phyloP scores from a whole-genome alignment of 2,329 filamentous ascomycete species.

The Fusarium buharicum region DNA sequence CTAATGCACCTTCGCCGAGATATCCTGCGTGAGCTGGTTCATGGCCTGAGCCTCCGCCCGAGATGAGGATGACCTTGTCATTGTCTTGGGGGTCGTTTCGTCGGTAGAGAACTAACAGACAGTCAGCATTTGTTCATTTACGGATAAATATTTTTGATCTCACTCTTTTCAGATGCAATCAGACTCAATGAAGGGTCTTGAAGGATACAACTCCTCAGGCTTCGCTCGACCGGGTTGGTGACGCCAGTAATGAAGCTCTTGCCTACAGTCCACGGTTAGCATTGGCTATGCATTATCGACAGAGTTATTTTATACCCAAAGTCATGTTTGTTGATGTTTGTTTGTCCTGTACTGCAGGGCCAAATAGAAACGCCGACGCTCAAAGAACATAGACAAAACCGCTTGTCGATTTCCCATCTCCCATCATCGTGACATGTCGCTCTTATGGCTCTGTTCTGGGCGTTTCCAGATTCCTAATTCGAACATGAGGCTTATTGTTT shows the following conservation, averaged over 20 bases:
- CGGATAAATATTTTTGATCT: not conserved
- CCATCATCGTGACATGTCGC: not conserved
- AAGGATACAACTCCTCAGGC: constrained; percentile 40
- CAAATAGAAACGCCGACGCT: not conserved
- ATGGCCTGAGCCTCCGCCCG: constrained; percentile 41
- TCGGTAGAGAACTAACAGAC: constrained; percentile 34
- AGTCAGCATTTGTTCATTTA: not conserved
- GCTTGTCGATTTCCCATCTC: not conserved
- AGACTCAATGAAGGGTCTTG: constrained; percentile 38
- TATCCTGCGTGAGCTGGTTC: constrained; percentile 43
- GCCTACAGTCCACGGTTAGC: constrained; percentile 13
- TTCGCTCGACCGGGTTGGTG: constrained; percentile 34
- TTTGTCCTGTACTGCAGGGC: not conserved
- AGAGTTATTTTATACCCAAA: constrained; percentile 20
- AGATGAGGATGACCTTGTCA: constrained; percentile 39
- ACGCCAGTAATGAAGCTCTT: constrained; percentile 42
- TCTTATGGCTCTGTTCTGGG: not conserved
- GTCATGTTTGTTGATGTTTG: constrained; percentile 31
- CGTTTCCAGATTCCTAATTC: constrained; percentile 12
- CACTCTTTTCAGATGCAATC: constrained; percentile 37
- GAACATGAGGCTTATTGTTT: not conserved
- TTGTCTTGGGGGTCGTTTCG: constrained; percentile 13
- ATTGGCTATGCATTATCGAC: not conserved
- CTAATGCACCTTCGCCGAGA: constrained; percentile 39
- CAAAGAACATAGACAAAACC: not conserved